Conservation (phyloP, 2,329 filamentous ascomycete genomes). For the Colletotrichum sublineola region DNA sequence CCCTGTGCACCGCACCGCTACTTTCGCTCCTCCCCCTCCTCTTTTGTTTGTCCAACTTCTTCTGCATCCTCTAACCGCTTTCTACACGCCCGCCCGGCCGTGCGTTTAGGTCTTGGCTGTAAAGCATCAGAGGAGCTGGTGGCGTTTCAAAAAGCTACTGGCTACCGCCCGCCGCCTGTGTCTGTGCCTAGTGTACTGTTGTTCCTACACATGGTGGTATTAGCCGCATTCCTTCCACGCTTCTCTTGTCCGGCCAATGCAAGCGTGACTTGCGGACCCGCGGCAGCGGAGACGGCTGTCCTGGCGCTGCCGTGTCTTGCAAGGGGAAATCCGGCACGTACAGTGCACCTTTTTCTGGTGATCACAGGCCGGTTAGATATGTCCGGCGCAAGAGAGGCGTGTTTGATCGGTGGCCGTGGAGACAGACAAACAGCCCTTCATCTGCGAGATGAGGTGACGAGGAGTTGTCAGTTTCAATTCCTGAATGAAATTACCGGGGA, state of each 20-base stretch:
- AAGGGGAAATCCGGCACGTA: conserved; percentile 7
- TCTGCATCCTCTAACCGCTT: conserved; percentile 32
- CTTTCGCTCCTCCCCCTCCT: conserved; percentile 29
- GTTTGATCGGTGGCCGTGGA: conserved; percentile 1
- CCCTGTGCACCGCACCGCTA: conserved; percentile 41
- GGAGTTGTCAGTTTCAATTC: conserved; percentile 9
- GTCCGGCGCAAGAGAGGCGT: background rate
- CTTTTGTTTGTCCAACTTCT: conserved; percentile 36
- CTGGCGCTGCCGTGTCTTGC: background rate
- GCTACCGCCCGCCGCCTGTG: conserved; percentile 6
- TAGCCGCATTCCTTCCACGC: conserved; percentile 20
- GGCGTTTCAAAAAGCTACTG: conserved; percentile 2
- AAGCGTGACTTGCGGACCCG: conserved; percentile 17
- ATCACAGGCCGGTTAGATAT: background rate
- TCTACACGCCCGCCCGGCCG: conserved; percentile 37
- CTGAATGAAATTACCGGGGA: conserved; percentile 17
- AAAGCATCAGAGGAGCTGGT: conserved; percentile 18
- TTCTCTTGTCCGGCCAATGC: conserved; percentile 28
- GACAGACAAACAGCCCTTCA: background rate
- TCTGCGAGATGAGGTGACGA: background rate
- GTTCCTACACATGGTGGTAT: conserved; percentile 20
- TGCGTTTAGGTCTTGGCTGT: conserved; percentile 33
- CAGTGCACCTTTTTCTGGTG: conserved; percentile 21
- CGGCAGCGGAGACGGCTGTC: conserved; percentile 10
- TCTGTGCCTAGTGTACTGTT: conserved; percentile 12